Conservation (phyloP, 305 asterid genomes). For the Withania somnifera region DNA sequence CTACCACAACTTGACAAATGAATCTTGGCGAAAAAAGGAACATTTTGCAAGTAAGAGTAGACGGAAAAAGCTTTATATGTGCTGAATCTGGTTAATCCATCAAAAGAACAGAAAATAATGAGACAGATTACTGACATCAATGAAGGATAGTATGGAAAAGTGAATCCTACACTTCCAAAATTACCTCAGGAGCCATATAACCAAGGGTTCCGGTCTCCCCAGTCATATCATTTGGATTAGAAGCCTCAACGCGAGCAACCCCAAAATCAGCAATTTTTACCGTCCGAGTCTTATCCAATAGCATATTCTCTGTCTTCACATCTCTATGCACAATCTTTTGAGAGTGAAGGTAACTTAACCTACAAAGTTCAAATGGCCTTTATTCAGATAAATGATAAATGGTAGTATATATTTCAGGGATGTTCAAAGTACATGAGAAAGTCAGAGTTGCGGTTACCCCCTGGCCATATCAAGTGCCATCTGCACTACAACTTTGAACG, state of each 20-base stretch:
- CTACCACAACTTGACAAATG: not conserved
- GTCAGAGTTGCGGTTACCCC: slow-evolving; percentile 36
- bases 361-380: slow-evolving; percentile 14
- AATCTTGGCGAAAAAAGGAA: not conserved
- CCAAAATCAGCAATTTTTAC: slow-evolving; percentile 90
- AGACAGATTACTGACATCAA: not conserved
- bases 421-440: not conserved
- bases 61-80: not conserved
- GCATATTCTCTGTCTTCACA: slow-evolving; percentile 85
- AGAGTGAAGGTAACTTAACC: slow-evolving; percentile 82
- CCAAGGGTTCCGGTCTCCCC: slow-evolving; percentile 96
- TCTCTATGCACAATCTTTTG: slow-evolving; percentile 82
- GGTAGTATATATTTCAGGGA: not conserved
- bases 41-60: not conserved
- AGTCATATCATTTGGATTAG: slow-evolving; percentile 89
- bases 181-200: slow-evolving; percentile 97
- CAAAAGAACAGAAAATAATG: not conserved
- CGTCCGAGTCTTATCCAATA: slow-evolving; percentile 51
- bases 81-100: not conserved
- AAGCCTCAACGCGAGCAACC: slow-evolving; percentile 92
- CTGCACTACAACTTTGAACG: slow-evolving; percentile 73
- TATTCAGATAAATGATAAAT: not conserved
- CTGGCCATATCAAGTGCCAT: slow-evolving; percentile 82
- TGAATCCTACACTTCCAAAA: not conserved
- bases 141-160: not conserved